Percentiles rank a stretch among this genome's conserved stretches.
Conservation (phyloP, 768 basidiomycete genomes). For the Leucocoprinus birnbaumii region DNA sequence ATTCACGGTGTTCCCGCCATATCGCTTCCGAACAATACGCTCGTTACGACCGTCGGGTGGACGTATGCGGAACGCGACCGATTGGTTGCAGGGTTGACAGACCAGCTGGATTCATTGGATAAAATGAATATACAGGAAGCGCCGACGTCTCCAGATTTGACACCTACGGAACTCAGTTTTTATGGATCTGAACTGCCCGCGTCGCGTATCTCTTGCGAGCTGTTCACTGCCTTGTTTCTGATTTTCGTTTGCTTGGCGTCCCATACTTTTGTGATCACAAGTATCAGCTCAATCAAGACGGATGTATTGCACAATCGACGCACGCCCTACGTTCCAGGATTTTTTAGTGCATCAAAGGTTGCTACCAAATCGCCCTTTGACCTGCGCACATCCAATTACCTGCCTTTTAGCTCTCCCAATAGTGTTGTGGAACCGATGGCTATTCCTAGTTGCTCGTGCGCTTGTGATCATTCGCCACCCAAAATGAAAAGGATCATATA, state of each 20-base stretch:
- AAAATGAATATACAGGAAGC: no score
- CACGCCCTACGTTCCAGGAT: not conserved
- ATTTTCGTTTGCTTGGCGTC: not conserved
- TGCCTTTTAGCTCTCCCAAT: not conserved
- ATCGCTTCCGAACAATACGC: not conserved
- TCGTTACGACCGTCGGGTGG: not conserved
- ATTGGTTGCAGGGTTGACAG: not conserved
- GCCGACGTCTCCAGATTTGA: no score
- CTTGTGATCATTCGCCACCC: not conserved
- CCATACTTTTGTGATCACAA: not conserved
- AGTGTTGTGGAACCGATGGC: not conserved
- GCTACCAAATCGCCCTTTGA: not conserved
- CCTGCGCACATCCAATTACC: not conserved
- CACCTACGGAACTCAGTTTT: no score
- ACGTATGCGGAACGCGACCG: not conserved
- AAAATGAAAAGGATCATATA: not conserved
- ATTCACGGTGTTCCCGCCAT: not conserved
- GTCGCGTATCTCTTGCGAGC: not conserved
- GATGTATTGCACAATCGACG: no score
- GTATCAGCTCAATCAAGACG: not conserved
- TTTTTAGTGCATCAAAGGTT: not conserved
- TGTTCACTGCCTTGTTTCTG: not conserved
- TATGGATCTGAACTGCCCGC: no score
- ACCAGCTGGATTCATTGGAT: no score
- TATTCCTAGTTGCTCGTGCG: not conserved